Evolutionary conservation across 2,329 filamentous ascomycete species (phyloP), one percentile per base, ranked within the genome.

Genomic region (Verticillium longisporum): DNA sequence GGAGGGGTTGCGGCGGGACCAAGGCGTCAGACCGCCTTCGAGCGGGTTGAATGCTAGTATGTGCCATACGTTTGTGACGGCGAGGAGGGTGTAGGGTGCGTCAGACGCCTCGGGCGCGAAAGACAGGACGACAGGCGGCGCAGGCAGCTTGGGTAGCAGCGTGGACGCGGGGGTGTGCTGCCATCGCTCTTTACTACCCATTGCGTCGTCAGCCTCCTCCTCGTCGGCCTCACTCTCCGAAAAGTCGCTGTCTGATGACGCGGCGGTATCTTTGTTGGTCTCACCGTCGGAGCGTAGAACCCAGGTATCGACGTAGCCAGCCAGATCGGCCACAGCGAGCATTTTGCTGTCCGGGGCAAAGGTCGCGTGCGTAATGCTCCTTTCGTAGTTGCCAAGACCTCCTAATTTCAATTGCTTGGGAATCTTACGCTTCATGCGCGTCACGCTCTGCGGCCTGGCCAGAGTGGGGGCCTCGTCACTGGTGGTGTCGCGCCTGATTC

Each of bases 301-400:
- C 90, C 93, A 99, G 18, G 88, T 92, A 70, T 98, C 93, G 36
- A 98, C 80, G 73, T 88, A 92, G 54, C 95, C 95, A 54, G 89
- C 88, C 59, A 97, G 75, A 72, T 97, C 94, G 56, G 89, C 88
- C 34, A 88, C 85, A 9, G 89, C 92, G 56, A 98, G 78, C 64
- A 96, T 84, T 66, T 83, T 86, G 71, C 90, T 91, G 71, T 97
- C 89, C 5, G 87, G 80, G 10, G 92, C 93, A 73, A 98, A 97
- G 2, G 88, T 81, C 32, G 88, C 73, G 60, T 91, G 88, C 38
- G 84, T 87, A 66, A 98, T 87, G 55, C 82, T 88, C 71, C 89
- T 84, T 64, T 92, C 86, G 74, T 97, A 98, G 32, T 78, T 77
- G n/a, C 88, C 89, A 60, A 91, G 80, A 6, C 88, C 86, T 34